Conservation (phyloP, 169 alveolate species). For the Eimeria praecox region DNA sequence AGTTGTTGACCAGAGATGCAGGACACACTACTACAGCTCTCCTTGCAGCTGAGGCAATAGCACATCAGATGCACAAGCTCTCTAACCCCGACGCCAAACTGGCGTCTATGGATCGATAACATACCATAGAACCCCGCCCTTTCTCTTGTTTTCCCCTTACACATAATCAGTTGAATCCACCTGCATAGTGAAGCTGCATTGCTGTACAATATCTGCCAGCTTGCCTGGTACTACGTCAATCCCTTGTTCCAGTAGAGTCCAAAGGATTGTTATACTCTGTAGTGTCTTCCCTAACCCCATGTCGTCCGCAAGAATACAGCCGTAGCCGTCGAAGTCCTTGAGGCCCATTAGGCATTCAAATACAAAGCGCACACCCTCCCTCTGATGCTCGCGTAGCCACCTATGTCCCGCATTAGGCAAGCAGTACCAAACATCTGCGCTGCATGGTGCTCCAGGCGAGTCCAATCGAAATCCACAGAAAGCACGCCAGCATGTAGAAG, state of each 20-base stretch:
- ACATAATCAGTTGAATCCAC: background rate
- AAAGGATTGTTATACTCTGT: slow-evolving; percentile 93
- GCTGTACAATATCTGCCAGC: background rate
- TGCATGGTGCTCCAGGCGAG: background rate
- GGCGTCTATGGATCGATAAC: background rate
- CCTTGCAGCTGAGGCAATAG: slow-evolving; percentile 87
- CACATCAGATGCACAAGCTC: background rate
- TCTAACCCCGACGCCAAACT: background rate
- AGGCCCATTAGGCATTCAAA: slow-evolving; percentile 96
- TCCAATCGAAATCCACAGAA: background rate
- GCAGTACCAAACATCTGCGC: background rate
- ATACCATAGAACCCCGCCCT: background rate
- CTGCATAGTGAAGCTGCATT: background rate
- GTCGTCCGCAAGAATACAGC: slow-evolving; percentile 96
- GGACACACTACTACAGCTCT: slow-evolving; percentile 96
- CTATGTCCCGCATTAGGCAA: slow-evolving; percentile 25
- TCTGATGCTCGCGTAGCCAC: slow-evolving; percentile 83
- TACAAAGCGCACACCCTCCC: slow-evolving; percentile 94
- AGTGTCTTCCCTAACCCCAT: slow-evolving; percentile 96
- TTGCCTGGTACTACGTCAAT: slow-evolving; percentile 83
- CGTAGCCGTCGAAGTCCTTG: slow-evolving; percentile 92
- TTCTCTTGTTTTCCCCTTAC: background rate
- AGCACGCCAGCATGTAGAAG: background rate
- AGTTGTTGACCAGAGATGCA: slow-evolving; percentile 94
- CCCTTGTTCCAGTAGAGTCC: slow-evolving; percentile 94